Base-by-base conservation (phyloP, 2,329 filamentous ascomycete genomes). In the Alternaria sp. region DNA sequence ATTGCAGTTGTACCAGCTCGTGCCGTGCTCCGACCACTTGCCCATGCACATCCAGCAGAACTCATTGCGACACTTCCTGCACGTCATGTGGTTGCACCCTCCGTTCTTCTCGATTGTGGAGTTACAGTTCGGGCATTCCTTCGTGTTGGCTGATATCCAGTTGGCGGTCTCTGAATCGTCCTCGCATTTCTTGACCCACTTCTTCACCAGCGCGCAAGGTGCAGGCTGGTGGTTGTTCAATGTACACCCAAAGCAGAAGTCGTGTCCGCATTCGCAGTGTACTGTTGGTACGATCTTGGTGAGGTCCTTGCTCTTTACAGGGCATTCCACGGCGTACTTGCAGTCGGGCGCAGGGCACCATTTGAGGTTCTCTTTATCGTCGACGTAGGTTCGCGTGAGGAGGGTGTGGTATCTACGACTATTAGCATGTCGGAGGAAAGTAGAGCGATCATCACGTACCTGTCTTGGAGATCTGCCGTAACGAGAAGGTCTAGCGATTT, bases 21-120 rank as follows among this genome's bases (percentile, higher is more conserved):
- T 99, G 67, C 96, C 96, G 78, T 99, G 96, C 81, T 99, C 96
- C 1, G 94, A 96, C 96, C 96, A 99, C 1, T 97, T 85, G 0
- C 96, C 96, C 96, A 99, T 99, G 77, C 96, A 99, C 92, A 99
- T 98, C 96, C 96, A 99, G 83, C 96, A 99, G 76, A 99, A 97
- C 76, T 97, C 94, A 76, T 97, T 90, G 75, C 94, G 93, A 84
- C 94, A 97, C 80, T 97, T 97, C 60, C 94, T 87, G 79, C 94
- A 97, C 0, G 94, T 97, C 94, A 97, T 97, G 80, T 97, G 94
- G 82, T 97, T 97, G 84, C 94, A 97, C 4, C 94, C 94, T 56
- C 94, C 94, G 70, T 99, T 99, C 87, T 99, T 99, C 82, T 99
- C 96, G 47, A 99, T 99, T 0, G 96, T 99, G 3, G 95, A 98